Evolutionary conservation across 192 early-diverging fungal genomes (phyloP), one percentile per base, ranked within the genome.

Genomic region (Pilobolus umbonatus): DNA sequence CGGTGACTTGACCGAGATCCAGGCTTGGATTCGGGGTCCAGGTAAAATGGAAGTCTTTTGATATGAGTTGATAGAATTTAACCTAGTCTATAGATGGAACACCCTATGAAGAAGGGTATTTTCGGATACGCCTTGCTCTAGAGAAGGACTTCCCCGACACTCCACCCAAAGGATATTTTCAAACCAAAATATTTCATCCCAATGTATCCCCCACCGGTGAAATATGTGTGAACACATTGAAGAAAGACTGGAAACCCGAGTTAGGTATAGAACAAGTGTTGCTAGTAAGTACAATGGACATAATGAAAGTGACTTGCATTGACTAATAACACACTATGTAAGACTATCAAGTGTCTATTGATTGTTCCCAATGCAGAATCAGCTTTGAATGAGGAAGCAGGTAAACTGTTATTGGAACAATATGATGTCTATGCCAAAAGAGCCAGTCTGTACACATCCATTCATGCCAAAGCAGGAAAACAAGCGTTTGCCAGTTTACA

Each of bases 161-260:
- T 0, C 91, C 95, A 12, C 94, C 95, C 48, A 89, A 88, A 63
- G 90, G 88, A 9, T 75, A 61, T 60, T 96, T 98, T 73, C 46
- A 87, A 10, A 98, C 95, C 36, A 96, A 94, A 66, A 95, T 98
- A 12, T 98, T 97, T 67, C 95, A 98, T 68, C 95, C 95, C 5
- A 98, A 98, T 64, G 92, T 98, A 0, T 87, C 92, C 1, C 70
- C 80, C 39, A 64, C 71, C 22, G 95, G 95, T 21, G 93, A 96
- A 61, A 91, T 98, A 61, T 98, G 95, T 69, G 94, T 98, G 42
- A 94, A 85, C 65, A 93, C 93, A 10, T 78, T 98, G 25, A 98
- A 98, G 60, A 94, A 90, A 67, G 95, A 98, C 69, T 98, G 95
- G 95, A 93, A 92, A 49, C 80, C 81, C 34, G 86, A 91, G 43